These are phyloP conservation scores for Phaeosphaeriaceae sp. DNA, from an alignment of 2,329 filamentous ascomycete species.

Conservation along the genomic window DNA sequence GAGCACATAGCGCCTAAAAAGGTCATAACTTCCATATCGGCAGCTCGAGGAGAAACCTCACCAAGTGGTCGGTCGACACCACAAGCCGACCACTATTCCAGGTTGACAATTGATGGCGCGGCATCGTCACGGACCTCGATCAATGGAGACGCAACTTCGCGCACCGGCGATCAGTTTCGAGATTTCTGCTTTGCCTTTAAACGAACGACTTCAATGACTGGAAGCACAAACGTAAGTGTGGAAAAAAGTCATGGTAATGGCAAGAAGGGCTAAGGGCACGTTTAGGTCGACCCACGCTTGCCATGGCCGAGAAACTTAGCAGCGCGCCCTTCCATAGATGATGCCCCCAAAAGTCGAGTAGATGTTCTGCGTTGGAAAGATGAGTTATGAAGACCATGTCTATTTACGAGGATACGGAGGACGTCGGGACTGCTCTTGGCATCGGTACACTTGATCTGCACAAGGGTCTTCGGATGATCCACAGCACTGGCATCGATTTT, in stretches of 20 bases:
- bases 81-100: background rate
- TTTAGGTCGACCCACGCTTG: conserved; percentile 19
- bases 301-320: conserved; percentile 25
- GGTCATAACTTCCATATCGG: background rate
- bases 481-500: background rate
- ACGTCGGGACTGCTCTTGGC: background rate
- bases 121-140: background rate
- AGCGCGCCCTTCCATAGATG: conserved; percentile 16
- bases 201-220: conserved; percentile 24
- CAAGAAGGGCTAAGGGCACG: conserved; percentile 15
- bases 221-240: conserved; percentile 29
- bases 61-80: background rate
- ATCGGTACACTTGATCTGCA: background rate
- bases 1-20: background rate
- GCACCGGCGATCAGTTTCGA: conserved; percentile 23
- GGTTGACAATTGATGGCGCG: background rate
- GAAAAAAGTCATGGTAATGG: background rate
- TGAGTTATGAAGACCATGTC: conserved; percentile 8
- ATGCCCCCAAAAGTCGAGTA: conserved; percentile 16
- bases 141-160: background rate
- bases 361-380: conserved; percentile 29
- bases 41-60: background rate
- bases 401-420: background rate
- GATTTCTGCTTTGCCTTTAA: conserved; percentile 24
- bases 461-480: background rate